Base-by-base conservation (phyloP, 331 rosid genomes). In the Saraca asoca region DNA sequence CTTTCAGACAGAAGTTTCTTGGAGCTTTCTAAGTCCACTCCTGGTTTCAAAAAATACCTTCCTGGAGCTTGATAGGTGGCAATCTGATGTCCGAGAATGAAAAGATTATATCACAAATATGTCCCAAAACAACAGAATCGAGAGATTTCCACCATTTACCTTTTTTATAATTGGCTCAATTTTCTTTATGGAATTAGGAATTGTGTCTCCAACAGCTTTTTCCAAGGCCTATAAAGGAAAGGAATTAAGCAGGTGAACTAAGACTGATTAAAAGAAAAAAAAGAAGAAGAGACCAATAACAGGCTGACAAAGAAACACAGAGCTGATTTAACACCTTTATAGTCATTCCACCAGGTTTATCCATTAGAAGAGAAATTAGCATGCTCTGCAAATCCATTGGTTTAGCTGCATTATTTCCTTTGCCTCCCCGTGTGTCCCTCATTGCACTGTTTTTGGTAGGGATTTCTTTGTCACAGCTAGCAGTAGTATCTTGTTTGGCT, bases 301-400 rank as follows among this genome's bases (percentile, higher is more conserved):
- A 74, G 56, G 63, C 46, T 33, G 42, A 51, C 37, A 51, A 76
- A 60, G 39, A 66, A 24, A 48, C 18, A 46, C 18, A 63, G 48
- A 20, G 58, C 16, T 38, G 53, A 62, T 56, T 37, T 46, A 33
- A 49, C 24, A 44, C 98, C 95, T 84, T 85, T 58, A 74, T 33
- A 64, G 85, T 85, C 95, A 90, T 87, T 77, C 98, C 98, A 68
- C 68, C 79, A 52, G 98, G 90, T 58, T 93, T 93, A 74, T 85
- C 95, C 82, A 37, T 72, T 62, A 90, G 90, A 73, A 93, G 78
- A 77, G 86, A 73, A 70, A 79, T 69, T 70, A 90, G 49, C 77
- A 80, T 62, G 81, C 81, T 79, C 81, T 83, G 87, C 86, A 93
- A 80, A 79, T 93, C 96, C 63, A 38, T 56, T 20, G 85, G 82